A percentile compares a stretch with the other conserved stretches of the same genome.
phyloP scores from a whole-genome alignment of 495 filamentous ascomycete genomes.

The Chlorociboria aeruginascens region DNA sequence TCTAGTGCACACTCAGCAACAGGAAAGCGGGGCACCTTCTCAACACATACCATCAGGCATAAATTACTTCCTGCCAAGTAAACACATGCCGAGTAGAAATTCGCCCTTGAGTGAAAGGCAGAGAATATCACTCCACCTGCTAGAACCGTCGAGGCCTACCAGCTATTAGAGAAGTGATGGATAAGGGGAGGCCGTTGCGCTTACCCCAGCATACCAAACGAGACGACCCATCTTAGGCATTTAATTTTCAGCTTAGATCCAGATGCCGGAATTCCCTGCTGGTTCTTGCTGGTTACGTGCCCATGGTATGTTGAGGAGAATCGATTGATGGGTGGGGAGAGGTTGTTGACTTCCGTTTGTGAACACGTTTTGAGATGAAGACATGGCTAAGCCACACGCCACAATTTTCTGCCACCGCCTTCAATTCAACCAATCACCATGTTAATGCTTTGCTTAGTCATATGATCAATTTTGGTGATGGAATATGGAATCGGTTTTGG shows the following conservation, averaged over 20 bases:
- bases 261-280: background rate
- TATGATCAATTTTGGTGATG: too few relatives aligned
- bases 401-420: too few relatives aligned
- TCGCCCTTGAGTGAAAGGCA: slow-evolving; percentile 86
- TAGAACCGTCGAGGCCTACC: slow-evolving; percentile 43
- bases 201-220: slow-evolving; percentile 41
- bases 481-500: too few relatives aligned
- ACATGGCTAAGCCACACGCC: too few relatives aligned
- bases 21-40: background rate
- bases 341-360: too few relatives aligned
- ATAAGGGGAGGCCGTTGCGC: slow-evolving; percentile 12
- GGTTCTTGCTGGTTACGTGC: background rate
- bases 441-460: too few relatives aligned
- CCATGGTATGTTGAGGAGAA: background rate
- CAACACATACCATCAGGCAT: slow-evolving; percentile 59
- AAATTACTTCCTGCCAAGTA: slow-evolving; percentile 93
- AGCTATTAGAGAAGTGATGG: background rate
- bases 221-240: slow-evolving; percentile 15
- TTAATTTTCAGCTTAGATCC: background rate
- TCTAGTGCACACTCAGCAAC: slow-evolving; percentile 33
- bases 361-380: too few relatives aligned
- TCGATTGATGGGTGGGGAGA: too few relatives aligned
- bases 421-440: too few relatives aligned
- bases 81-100: slow-evolving; percentile 95
- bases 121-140: slow-evolving; percentile 74